Evolutionary conservation across 1,284 basidiomycete genomes (phyloP).

Genomic region (Leccinum idahoense): DNA sequence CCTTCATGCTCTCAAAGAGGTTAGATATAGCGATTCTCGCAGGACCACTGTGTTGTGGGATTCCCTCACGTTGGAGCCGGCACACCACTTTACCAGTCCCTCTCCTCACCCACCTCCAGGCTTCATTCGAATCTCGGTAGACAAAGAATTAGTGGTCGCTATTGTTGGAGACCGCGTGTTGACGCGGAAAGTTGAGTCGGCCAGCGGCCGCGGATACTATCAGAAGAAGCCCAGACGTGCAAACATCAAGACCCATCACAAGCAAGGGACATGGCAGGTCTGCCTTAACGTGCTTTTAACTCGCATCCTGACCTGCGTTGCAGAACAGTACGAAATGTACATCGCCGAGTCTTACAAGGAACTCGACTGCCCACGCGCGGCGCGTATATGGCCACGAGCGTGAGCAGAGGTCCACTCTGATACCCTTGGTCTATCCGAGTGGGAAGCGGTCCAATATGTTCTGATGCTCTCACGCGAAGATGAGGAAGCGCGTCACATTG

Average conservation of each 20-base stretch:
- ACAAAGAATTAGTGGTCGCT: slow-evolving; percentile 59
- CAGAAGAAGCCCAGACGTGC: slow-evolving; percentile 19
- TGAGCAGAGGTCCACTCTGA: slow-evolving; percentile 56
- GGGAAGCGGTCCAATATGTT: slow-evolving; percentile 76
- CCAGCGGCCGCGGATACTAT: slow-evolving; percentile 17
- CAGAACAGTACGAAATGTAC: slow-evolving; percentile 62
- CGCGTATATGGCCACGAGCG: slow-evolving; percentile 44
- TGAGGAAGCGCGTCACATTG: slow-evolving; percentile 36
- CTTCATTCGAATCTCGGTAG: slow-evolving; percentile 62
- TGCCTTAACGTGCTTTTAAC: not conserved
- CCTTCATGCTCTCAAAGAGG: too few relatives aligned
- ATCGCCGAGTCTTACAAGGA: slow-evolving; percentile 56
- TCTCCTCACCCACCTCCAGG: slow-evolving; percentile 35
- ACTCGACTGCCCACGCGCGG: slow-evolving; percentile 37
- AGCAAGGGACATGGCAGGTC: slow-evolving; percentile 26
- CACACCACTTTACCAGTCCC: slow-evolving; percentile 42
- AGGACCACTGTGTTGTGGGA: too few relatives aligned
- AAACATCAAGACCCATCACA: slow-evolving; percentile 18
- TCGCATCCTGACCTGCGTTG: not conserved
- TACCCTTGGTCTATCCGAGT: slow-evolving; percentile 69
- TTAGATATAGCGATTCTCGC: too few relatives aligned
- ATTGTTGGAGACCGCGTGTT: slow-evolving; percentile 61
- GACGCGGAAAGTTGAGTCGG: slow-evolving; percentile 63
- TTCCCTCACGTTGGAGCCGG: too few relatives aligned
- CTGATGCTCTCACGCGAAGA: slow-evolving; percentile 85